Evolutionary conservation across 495 filamentous ascomycete species (phyloP).

Genomic region (Amphirosellinia nigrospora): DNA sequence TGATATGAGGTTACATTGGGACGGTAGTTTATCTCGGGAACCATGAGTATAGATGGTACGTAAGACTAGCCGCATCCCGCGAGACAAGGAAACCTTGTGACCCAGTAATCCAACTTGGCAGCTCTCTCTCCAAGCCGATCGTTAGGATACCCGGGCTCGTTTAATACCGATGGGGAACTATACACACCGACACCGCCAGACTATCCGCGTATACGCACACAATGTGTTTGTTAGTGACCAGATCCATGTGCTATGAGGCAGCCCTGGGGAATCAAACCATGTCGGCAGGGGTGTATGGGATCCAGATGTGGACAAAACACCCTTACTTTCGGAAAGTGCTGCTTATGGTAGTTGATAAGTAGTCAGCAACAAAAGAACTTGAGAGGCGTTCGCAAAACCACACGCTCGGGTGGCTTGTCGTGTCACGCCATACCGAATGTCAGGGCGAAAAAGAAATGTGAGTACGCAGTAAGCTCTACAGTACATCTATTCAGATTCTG

Average conservation of each 20-base stretch:
- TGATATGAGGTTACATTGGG: constrained; percentile 27
- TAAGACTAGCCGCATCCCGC: constrained; percentile 15
- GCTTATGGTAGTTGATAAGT: not conserved
- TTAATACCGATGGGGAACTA: not conserved
- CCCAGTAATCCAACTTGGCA: constrained; percentile 15
- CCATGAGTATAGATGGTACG: not conserved
- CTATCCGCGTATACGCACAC: not conserved
- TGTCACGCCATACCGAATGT: constrained; percentile 1
- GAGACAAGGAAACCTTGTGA: constrained; percentile 8
- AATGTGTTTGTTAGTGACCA: not conserved
- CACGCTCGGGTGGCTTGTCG: not conserved
- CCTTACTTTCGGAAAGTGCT: not conserved
- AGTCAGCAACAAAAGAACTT: not conserved
- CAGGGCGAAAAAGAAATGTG: not conserved
- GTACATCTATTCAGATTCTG: not conserved
- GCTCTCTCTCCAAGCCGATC: constrained; percentile 18
- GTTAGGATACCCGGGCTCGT: not conserved
- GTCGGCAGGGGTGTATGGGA: not conserved
- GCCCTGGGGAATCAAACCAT: not conserved
- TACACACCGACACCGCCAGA: not conserved
- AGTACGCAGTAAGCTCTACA: not conserved
- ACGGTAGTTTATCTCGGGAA: constrained; percentile 24
- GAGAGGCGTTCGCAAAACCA: not conserved
- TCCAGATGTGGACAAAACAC: not conserved
- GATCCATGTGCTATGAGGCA: not conserved